These are phyloP conservation scores for Trametes punicea DNA, from an alignment of 768 basidiomycete genomes.

Conservation along the genomic window DNA sequence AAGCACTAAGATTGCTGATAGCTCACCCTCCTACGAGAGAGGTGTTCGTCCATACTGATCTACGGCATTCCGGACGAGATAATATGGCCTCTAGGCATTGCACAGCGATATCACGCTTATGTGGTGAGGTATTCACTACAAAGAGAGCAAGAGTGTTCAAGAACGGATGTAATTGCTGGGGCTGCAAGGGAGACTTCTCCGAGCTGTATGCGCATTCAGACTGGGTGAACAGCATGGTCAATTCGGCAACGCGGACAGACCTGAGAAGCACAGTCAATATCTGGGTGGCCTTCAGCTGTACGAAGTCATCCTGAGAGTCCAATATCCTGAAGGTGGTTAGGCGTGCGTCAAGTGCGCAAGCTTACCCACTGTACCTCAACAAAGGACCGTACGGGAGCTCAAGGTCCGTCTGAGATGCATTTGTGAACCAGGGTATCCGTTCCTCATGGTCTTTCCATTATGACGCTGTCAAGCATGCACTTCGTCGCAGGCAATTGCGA, in stretches of 20 bases:
- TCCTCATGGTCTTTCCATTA: conserved; percentile 75
- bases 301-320: conserved; percentile 88
- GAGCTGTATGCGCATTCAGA: no score
- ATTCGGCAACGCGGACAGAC: conserved; percentile 42
- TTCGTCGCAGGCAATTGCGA: neutral
- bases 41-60: conserved; percentile 75
- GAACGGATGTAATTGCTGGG: conserved; percentile 34
- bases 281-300: conserved; percentile 87
- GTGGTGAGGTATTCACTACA: conserved; percentile 41
- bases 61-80: conserved; percentile 74
- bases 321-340: conserved; percentile 50
- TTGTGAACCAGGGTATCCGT: conserved; percentile 72
- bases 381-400: conserved; percentile 80
- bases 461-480: neutral
- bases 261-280: conserved; percentile 85
- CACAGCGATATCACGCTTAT: conserved; percentile 85
- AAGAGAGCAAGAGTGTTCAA: conserved; percentile 29
- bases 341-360: neutral
- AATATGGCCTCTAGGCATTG: conserved; percentile 87
- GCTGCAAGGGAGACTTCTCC: conserved; percentile 26
- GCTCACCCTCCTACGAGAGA: conserved; percentile 66
- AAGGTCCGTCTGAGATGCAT: conserved; percentile 58
- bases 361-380: conserved; percentile 50
- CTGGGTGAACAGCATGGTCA: neutral
- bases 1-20: neutral